Conservation (phyloP, 169 alveolate genomes). For the Cystoisospora suis region DNA sequence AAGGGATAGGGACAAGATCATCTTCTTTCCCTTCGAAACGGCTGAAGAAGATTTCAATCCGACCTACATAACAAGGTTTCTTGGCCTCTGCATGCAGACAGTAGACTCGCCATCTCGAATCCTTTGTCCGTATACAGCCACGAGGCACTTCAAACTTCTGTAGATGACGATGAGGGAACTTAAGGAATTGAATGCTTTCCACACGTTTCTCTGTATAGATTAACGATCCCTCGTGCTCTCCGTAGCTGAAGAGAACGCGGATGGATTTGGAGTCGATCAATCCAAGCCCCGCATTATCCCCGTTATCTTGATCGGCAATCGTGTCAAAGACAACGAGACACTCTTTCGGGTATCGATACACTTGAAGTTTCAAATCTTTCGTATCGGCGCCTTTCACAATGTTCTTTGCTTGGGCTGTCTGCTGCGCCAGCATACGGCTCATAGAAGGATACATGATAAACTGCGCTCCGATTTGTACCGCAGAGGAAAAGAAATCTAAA, state of each 20-base stretch:
- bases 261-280: background rate
- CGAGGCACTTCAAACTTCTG: slow-evolving; percentile 8
- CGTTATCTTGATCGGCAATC: slow-evolving; percentile 22
- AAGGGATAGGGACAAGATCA: background rate
- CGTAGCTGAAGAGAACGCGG: background rate
- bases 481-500: background rate
- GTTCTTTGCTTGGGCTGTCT: background rate
- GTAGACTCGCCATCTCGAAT: background rate
- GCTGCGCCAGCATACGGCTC: background rate
- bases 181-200: slow-evolving; percentile 12
- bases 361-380: background rate
- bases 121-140: background rate
- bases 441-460: slow-evolving; percentile 21
- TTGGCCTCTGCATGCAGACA: background rate
- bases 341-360: background rate
- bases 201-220: background rate
- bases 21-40: background rate
- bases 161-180: background rate
- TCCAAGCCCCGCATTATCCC: background rate
- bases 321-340: slow-evolving; percentile 20
- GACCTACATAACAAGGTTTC: background rate
- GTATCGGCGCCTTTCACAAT: background rate
- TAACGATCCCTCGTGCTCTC: slow-evolving; percentile 15
- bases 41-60: background rate
- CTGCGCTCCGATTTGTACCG: slow-evolving; percentile 21